Evolutionary conservation across 2,329 filamentous ascomycete genomes (phyloP), one percentile per base, ranked within the genome.

Genomic region (Pseudogymnoascus sp.): DNA sequence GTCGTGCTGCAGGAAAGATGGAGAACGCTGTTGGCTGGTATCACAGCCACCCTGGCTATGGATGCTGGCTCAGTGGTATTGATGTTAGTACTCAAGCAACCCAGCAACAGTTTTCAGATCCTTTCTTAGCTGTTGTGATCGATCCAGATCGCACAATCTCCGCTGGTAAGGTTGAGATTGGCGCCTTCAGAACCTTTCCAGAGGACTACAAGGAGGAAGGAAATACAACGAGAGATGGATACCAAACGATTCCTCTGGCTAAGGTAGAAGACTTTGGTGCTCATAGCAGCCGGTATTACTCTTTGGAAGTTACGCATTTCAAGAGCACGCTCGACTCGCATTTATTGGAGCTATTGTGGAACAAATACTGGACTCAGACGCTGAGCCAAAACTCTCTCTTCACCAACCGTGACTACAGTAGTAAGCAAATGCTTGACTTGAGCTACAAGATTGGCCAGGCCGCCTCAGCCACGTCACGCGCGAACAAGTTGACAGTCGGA

Each of bases 21-120:
- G 95, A 99, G 77, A 97, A 99, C 74, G 90, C 91, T 0, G 89
- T 99, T 15, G 95, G 95, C 17, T 99, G 95, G 95, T 99, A 99
- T 76, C 95, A 99, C 77, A 93, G 88, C 69, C 95, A 99, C 74
- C 95, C 95, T 0, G 95, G 95, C 26, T 99, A 99, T 75, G 95
- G 95, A 50, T 99, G 95, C 81, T 99, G 95, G 95, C 83, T 99
- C 26, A 93, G 88, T 38, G 95, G 95, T 64, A 97, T 99, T 76
- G 95, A 99, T 74, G 95, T 99, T 62, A 83, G 83, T 63, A 99
- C 95, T 2, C 89, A 99, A 76, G 82, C 84, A 68, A 87, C 88
- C 71, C 92, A 97, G 77, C 95, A 99, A 78, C 79, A 82, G 68
- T 93, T 87, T 76, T 86, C 87, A 64, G 95, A 97, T 71, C 95